A percentile compares a stretch with the other conserved stretches of the same genome.
Evolutionary conservation across 257 asterid genomes (phyloP).

Genomic region (Solanum raphanifolium): DNA sequence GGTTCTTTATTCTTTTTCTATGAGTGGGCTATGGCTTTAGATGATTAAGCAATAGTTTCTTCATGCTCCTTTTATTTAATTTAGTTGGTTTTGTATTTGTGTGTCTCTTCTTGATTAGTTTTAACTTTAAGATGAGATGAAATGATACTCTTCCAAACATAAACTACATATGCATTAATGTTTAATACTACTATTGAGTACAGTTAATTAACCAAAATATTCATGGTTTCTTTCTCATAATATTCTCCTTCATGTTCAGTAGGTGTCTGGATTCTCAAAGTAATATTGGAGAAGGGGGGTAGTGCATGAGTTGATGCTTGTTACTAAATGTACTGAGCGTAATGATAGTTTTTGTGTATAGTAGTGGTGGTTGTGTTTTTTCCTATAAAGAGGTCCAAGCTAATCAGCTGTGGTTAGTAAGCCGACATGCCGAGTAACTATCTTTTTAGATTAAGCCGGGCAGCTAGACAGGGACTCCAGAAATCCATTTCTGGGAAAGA

Average conservation of each 20-base stretch:
- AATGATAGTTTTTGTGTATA: slow-evolving; percentile 43
- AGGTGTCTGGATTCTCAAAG: not conserved
- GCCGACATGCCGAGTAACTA: slow-evolving; percentile 62
- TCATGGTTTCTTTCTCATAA: not conserved
- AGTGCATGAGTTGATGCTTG: slow-evolving; percentile 6
- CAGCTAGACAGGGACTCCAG: slow-evolving; percentile 35
- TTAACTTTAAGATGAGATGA: not conserved
- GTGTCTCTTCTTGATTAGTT: not conserved
- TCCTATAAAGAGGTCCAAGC: slow-evolving; percentile 11
- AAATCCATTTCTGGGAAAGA: slow-evolving; percentile 37
- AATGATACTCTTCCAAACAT: not conserved
- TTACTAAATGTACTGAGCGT: slow-evolving; percentile 39
- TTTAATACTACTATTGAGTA: not conserved
- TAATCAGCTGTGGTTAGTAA: slow-evolving; percentile 13
- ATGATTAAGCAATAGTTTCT: not conserved
- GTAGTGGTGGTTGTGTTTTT: slow-evolving; percentile 22
- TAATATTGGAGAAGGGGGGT: not conserved
- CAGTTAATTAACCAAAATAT: not conserved
- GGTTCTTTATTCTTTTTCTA: not conserved
- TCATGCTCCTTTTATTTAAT: not conserved
- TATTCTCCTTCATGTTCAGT: not conserved
- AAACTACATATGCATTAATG: not conserved
- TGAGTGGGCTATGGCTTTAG: not conserved
- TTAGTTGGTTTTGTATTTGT: not conserved
- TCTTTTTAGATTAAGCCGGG: slow-evolving; percentile 40